phyloP scores from a whole-genome alignment of 768 basidiomycete species.

The Termitomyces sp. region DNA sequence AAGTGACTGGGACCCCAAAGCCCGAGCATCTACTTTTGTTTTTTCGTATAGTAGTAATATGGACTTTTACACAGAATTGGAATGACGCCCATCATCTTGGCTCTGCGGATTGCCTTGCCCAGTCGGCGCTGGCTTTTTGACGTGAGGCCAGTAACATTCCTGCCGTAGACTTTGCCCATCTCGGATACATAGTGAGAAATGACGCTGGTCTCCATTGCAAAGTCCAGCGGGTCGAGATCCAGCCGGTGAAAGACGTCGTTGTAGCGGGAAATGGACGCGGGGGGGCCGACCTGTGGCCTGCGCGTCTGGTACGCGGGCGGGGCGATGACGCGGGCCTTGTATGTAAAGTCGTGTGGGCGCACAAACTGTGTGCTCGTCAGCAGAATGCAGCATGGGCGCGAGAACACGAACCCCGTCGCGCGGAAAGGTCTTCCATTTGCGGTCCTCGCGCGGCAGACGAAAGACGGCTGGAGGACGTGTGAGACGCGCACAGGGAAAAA shows the following conservation, averaged over 20 bases:
- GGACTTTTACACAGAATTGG: slow-evolving; percentile 40
- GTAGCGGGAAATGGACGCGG: slow-evolving; percentile 43
- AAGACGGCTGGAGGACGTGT: background rate
- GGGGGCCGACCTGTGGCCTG: slow-evolving; percentile 49
- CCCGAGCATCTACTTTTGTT: background rate
- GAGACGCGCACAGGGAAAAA: background rate
- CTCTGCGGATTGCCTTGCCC: slow-evolving; percentile 81
- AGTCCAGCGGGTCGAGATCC: slow-evolving; percentile 66
- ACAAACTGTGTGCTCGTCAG: slow-evolving; percentile 10
- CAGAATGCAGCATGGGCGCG: background rate
- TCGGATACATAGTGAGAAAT: slow-evolving; percentile 57
- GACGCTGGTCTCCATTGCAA: slow-evolving; percentile 55
- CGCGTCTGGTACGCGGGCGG: slow-evolving; percentile 14
- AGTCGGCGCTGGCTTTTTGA: slow-evolving; percentile 72
- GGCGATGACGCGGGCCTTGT: slow-evolving; percentile 21
- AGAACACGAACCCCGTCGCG: slow-evolving; percentile 16
- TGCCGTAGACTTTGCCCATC: slow-evolving; percentile 77
- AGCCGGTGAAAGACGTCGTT: slow-evolving; percentile 70
- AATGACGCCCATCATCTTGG: slow-evolving; percentile 88
- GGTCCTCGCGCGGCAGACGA: background rate
- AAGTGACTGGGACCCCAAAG: slow-evolving; percentile 15
- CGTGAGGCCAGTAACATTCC: slow-evolving; percentile 68
- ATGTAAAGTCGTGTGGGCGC: slow-evolving; percentile 23
- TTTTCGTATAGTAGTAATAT: background rate
- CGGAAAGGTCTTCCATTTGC: slow-evolving; percentile 18